Conservation (phyloP, 371 early-diverging fungal species). For the Mucor indicus region DNA sequence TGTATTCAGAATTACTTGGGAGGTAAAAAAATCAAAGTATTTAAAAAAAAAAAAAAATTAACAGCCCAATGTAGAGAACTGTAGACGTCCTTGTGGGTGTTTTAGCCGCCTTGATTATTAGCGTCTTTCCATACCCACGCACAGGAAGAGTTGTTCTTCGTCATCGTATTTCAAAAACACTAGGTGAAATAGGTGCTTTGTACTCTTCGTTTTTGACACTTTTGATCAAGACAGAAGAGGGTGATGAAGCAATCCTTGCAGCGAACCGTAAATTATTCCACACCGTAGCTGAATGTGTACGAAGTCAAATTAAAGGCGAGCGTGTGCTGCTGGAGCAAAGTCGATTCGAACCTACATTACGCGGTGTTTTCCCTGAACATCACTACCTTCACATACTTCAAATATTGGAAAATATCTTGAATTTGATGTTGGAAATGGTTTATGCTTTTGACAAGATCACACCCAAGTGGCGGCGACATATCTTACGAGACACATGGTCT, state of each 20-base stretch:
- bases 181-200: conserved; percentile 34
- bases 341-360: conserved; percentile 46
- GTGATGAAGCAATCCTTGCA: conserved; percentile 2
- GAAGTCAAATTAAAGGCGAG: conserved; percentile 37
- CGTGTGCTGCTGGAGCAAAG: conserved; percentile 44
- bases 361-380: conserved; percentile 43
- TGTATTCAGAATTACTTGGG: conserved; percentile 28
- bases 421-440: conserved; percentile 43
- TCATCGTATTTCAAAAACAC: conserved; percentile 33
- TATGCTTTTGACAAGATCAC: conserved; percentile 30
- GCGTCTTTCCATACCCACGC: conserved; percentile 34
- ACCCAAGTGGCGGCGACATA: conserved; percentile 27
- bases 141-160: conserved; percentile 46
- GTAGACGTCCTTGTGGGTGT: conserved; percentile 37
- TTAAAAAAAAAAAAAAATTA: too few species aligned
- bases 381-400: conserved; percentile 40
- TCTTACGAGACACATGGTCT: conserved; percentile 38
- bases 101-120: conserved; percentile 32
- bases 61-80: conserved; percentile 28
- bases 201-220: conserved; percentile 42
- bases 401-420: conserved; percentile 38
- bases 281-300: conserved; percentile 27
- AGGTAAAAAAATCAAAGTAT: too few species aligned
- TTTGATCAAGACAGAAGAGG: conserved; percentile 23
- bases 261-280: conserved; percentile 37